These are phyloP conservation scores for Hamigera avellanea DNA, from an alignment of 495 filamentous ascomycete genomes.

Conservation along the genomic window DNA sequence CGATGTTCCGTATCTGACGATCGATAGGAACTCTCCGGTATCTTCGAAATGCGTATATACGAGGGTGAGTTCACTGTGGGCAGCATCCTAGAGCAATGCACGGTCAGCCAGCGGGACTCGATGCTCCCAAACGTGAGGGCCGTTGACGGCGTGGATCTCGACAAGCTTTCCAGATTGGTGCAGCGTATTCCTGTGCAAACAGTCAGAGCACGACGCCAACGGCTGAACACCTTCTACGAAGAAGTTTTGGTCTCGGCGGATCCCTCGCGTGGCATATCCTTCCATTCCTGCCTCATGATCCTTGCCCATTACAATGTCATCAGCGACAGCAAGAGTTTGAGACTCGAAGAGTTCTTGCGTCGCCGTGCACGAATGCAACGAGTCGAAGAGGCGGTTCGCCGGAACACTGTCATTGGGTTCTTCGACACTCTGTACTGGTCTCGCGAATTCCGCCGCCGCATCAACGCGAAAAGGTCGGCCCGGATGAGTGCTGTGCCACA, in stretches of 20 bases:
- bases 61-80: constrained; percentile 77
- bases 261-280: constrained; percentile 75
- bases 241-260: constrained; percentile 92
- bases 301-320: constrained; percentile 98
- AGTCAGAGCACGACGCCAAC: constrained; percentile 58
- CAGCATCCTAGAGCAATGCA: constrained; percentile 72
- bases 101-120: constrained; percentile 38
- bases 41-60: constrained; percentile 98
- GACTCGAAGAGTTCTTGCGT: constrained; percentile 87
- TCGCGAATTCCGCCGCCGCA: constrained; percentile 62
- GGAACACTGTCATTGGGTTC: constrained; percentile 83
- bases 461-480: constrained; percentile 54
- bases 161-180: constrained; percentile 64
- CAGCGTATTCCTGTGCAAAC: constrained; percentile 59
- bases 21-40: constrained; percentile 68
- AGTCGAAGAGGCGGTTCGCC: constrained; percentile 89
- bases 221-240: constrained; percentile 89
- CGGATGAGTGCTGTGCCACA: constrained; percentile 69
- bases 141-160: constrained; percentile 64
- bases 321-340: constrained; percentile 88
- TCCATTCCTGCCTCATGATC: constrained; percentile 92
- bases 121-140: constrained; percentile 33
- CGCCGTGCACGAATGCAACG: constrained; percentile 82
- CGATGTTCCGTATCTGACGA: background rate
- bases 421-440: constrained; percentile 92